A percentile compares a stretch with the other conserved stretches of the same genome.
Conservation (phyloP, 2,329 filamentous ascomycete genomes). For the Davidsoniella virescens region DNA sequence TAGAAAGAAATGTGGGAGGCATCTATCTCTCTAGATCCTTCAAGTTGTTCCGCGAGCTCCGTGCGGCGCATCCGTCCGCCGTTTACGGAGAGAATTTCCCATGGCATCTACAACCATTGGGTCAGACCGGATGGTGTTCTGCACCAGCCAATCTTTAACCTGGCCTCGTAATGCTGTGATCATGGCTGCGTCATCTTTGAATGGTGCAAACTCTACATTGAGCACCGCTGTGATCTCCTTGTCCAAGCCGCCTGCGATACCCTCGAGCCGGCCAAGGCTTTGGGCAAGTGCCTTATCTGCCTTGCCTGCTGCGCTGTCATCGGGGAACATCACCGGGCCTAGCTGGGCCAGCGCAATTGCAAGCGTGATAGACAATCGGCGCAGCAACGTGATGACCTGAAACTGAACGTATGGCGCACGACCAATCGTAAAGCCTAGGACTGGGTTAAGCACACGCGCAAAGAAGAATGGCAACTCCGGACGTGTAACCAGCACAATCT, state of each 20-base stretch:
- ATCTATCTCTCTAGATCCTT: too few relatives aligned
- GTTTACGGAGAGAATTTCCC: slow-evolving; percentile 46
- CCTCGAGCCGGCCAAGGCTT: slow-evolving; percentile 51
- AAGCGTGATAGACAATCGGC: slow-evolving; percentile 59
- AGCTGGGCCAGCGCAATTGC: slow-evolving; percentile 76
- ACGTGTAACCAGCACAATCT: slow-evolving; percentile 39
- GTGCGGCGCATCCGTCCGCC: slow-evolving; percentile 44
- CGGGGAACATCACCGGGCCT: slow-evolving; percentile 43
- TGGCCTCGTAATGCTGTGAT: slow-evolving; percentile 39
- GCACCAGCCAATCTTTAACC: slow-evolving; percentile 73
- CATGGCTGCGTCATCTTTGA: slow-evolving; percentile 51
- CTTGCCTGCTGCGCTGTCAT: slow-evolving; percentile 16
- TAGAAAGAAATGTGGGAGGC: neutral
- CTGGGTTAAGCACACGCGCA: slow-evolving; percentile 27
- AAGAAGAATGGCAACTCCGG: slow-evolving; percentile 33
- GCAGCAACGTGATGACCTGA: slow-evolving; percentile 59
- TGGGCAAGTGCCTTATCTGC: slow-evolving; percentile 30
- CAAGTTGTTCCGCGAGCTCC: slow-evolving; percentile 33
- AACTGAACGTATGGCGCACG: slow-evolving; percentile 64
- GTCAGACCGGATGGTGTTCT: slow-evolving; percentile 67
- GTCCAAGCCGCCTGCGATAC: slow-evolving; percentile 42
- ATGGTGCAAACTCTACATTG: slow-evolving; percentile 67
- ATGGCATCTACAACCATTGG: slow-evolving; percentile 71
- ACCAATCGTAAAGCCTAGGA: slow-evolving; percentile 23
- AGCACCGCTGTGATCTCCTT: slow-evolving; percentile 54